Evolutionary conservation across 116 monocot genomes (phyloP), one percentile per base, ranked within the genome.

Genomic region (Phalaenopsis hybrid): DNA sequence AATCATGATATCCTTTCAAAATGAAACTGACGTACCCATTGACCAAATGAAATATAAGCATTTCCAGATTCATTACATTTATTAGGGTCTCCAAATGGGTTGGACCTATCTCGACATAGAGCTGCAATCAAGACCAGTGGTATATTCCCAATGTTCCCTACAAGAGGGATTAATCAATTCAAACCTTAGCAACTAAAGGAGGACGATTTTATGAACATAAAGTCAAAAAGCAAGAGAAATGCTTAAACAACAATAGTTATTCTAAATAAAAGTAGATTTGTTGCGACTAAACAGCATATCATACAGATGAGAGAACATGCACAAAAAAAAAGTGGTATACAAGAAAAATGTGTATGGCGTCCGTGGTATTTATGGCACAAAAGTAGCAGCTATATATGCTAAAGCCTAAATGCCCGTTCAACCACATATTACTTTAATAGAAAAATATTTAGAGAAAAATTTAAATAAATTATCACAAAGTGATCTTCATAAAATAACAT

Each of bases 41-140:
- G 96, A 55, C 96, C 96, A 91, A 94, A 96, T 49, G 96, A 89
- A 59, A 96, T 96, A 41, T 41, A 41, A 41, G 41, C 41, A 41
- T 41, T 41, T 41, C 41, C 41, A 2, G 41, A 41, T 41, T 41
- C 41, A 41, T 2, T 41, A 41, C 41, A 41, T 41, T 41, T 41
- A 41, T 41, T 4, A 41, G 41, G 41, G 41, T 41, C 41, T 41
- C 41, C 41, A 41, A 41, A 41, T 41, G 41, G 41, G 41, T 41
- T 41, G 44, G 94, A 83, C 69, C 84, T 74, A 80, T 92, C 96
- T 82, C 94, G 85, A 81, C 96, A 96, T 80, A 96, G 85, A 46
- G 96, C 94, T 70, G 92, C 94, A 86, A 96, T 92, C 52, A 96
- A 79, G 16, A 96, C 41, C 0, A 41, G 41, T 41, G 41, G 41